These are phyloP conservation scores for Xylaria sp. DNA, from an alignment of 495 filamentous ascomycete genomes.

Conservation along the genomic window DNA sequence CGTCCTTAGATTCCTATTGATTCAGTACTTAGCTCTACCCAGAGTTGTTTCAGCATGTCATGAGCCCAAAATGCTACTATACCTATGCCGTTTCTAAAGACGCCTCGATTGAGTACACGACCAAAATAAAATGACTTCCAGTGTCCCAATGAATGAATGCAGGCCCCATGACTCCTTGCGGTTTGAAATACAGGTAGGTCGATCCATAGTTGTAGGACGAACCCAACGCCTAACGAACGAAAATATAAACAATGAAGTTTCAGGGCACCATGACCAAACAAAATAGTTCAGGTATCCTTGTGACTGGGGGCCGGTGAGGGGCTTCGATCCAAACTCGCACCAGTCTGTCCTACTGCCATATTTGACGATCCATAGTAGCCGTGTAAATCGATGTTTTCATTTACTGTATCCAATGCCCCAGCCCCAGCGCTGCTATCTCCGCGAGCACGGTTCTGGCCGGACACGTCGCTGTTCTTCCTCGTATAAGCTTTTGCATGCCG, in stretches of 20 bases:
- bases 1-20: not conserved
- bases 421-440: slow-evolving; percentile 3
- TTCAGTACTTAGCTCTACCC: not conserved
- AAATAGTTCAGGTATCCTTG: not conserved
- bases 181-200: slow-evolving; percentile 1
- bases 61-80: not conserved
- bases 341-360: slow-evolving; percentile 42
- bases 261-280: not conserved
- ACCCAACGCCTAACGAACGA: not conserved
- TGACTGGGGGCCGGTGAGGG: not conserved
- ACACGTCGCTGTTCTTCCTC: slow-evolving; percentile 31
- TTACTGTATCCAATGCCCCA: slow-evolving; percentile 40
- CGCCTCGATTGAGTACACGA: not conserved
- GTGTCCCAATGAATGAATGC: slow-evolving; percentile 18
- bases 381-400: slow-evolving; percentile 41
- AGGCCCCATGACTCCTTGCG: slow-evolving; percentile 12
- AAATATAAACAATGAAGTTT: slow-evolving; percentile 13
- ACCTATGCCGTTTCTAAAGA: slow-evolving; percentile 15
- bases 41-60: not conserved
- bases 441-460: slow-evolving; percentile 20
- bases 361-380: slow-evolving; percentile 44
- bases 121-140: not conserved
- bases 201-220: not conserved
- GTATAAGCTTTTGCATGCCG: slow-evolving; percentile 14
- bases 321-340: slow-evolving; percentile 30